phyloP scores from a whole-genome alignment of 768 basidiomycete genomes.

The Xerocomellus intermedius region DNA sequence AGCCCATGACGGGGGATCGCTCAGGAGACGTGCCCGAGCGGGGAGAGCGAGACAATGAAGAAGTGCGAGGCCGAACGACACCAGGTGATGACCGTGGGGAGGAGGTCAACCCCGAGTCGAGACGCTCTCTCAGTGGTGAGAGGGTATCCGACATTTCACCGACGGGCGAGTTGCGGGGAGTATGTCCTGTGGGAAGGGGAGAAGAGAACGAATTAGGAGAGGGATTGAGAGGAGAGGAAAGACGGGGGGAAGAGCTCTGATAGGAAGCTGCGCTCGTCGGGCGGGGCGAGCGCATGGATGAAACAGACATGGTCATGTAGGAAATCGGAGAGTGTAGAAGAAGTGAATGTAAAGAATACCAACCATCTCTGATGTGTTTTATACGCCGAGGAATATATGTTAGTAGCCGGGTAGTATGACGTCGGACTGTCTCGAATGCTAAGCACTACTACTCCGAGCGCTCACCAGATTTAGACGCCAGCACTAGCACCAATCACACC shows the following conservation, averaged over 20 bases:
- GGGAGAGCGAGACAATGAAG: conserved; percentile 17
- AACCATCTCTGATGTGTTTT: conserved; percentile 6
- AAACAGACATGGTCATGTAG: conserved; percentile 2
- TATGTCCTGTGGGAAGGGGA: not conserved
- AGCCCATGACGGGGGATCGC: conserved; percentile 1
- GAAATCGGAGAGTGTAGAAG: not conserved
- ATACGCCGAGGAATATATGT: conserved; percentile 12
- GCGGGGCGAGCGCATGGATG: conserved; percentile 14
- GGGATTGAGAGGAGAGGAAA: conserved; percentile 28
- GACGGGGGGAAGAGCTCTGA: conserved; percentile 15
- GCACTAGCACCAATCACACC: not conserved
- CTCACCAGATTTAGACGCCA: not conserved
- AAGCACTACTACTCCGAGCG: not conserved
- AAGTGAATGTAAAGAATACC: not conserved
- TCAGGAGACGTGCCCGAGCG: conserved; percentile 11
- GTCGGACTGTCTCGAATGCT: conserved; percentile 8
- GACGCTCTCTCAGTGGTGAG: conserved; percentile 19
- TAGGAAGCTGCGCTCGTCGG: conserved; percentile 2
- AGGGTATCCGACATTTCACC: conserved; percentile 16
- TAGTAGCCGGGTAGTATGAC: conserved; percentile 9
- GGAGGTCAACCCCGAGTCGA: not conserved
- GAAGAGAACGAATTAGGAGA: conserved; percentile 9
- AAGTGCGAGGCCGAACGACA: not conserved
- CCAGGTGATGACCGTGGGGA: not conserved
- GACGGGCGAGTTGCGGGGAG: conserved; percentile 6